Evolutionary conservation across 495 filamentous ascomycete genomes (phyloP).

Genomic region (Tuber calosporum): DNA sequence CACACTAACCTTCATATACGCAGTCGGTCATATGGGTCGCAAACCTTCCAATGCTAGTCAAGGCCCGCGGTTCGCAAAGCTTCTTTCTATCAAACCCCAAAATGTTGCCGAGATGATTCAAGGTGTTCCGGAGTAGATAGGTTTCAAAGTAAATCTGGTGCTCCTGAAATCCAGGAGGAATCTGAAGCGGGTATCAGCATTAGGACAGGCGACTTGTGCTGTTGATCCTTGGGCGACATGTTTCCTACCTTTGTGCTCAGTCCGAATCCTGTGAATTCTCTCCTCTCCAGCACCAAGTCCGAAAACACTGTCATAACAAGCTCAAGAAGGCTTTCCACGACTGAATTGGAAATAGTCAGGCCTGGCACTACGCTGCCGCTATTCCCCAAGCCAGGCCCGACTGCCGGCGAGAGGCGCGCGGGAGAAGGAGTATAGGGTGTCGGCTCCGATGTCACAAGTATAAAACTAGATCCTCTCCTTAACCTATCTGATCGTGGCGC

Average conservation of each 20-base stretch:
- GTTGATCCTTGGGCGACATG: constrained; percentile 31
- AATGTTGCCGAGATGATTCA: constrained; percentile 61
- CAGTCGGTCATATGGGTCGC: constrained; percentile 74
- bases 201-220: not conserved
- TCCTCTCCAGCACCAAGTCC: constrained; percentile 71
- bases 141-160: constrained; percentile 93
- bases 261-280: constrained; percentile 85
- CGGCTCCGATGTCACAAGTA: constrained; percentile 69
- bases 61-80: constrained; percentile 70
- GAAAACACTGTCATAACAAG: constrained; percentile 69
- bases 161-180: constrained; percentile 84
- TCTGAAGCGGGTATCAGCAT: constrained; percentile 12
- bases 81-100: constrained; percentile 63
- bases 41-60: constrained; percentile 79
- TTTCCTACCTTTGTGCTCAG: constrained; percentile 60
- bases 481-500: constrained; percentile 51
- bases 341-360: constrained; percentile 49
- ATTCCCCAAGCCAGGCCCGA: constrained; percentile 40
- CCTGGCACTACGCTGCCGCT: constrained; percentile 46
- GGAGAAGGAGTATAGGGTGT: constrained; percentile 51
- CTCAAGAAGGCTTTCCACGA: constrained; percentile 68
- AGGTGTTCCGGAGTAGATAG: constrained; percentile 67
- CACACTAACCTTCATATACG: constrained; percentile 78
- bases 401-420: constrained; percentile 56
- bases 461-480: constrained; percentile 77